Conservation (phyloP, 2,329 filamentous ascomycete species). For the Clarireedia paspali region DNA sequence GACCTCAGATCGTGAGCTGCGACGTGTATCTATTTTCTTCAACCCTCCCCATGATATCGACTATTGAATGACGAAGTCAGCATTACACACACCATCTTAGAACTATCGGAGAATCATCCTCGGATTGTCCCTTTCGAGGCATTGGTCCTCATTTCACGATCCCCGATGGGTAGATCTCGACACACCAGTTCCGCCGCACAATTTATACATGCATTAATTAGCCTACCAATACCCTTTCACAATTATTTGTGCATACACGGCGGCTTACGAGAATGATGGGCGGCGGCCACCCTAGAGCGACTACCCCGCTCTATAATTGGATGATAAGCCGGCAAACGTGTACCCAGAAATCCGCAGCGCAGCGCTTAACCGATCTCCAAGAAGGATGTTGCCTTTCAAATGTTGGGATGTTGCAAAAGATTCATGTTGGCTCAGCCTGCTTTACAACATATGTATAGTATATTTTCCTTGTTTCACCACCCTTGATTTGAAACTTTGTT, state of each 20-base stretch:
- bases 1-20: too few relatives aligned
- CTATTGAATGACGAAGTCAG: too few relatives aligned
- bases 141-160: too few relatives aligned
- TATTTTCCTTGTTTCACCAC: neutral
- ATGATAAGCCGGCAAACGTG: neutral
- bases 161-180: too few relatives aligned
- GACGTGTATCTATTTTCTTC: too few relatives aligned
- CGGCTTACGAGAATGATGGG: neutral
- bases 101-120: too few relatives aligned
- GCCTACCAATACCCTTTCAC: neutral
- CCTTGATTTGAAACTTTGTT: too few relatives aligned
- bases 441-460: neutral
- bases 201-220: neutral
- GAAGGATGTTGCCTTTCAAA: neutral
- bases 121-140: too few relatives aligned
- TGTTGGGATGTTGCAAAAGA: neutral
- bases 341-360: neutral
- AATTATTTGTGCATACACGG: neutral
- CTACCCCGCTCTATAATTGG: conserved; percentile 1
- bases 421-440: neutral
- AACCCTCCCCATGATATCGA: too few relatives aligned
- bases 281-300: neutral
- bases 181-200: too few relatives aligned
- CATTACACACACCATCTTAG: too few relatives aligned
- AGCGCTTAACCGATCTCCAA: conserved; percentile 1